Evolutionary conservation across 345 rosid species (phyloP), one percentile per base, ranked within the genome.

Genomic region (Bruguiera gymnorhiza): DNA sequence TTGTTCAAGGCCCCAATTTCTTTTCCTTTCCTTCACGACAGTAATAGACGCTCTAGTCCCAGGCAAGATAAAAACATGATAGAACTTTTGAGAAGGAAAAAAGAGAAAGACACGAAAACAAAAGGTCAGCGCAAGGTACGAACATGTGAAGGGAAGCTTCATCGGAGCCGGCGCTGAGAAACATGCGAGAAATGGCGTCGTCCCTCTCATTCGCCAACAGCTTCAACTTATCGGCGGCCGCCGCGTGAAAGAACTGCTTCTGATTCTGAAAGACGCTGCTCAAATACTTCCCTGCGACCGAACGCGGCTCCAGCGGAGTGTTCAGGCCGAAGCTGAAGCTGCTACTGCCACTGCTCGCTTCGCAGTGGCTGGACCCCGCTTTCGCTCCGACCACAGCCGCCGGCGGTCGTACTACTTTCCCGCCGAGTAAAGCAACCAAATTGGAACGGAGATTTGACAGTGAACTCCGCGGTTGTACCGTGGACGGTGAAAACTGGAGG

Each of bases 91-190:
- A 63, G 37, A 37, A 67, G 48, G 32, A 18, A 29, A 66, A 66
- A 39, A 27, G 23, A 57, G 29, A 18, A 67, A 27, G 16, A 43
- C 18, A 57, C 18, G 30, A 60, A 16, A 31, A 31, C 18, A 36
- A 69, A 8, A 4, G 6, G 20, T 9, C 26, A 26, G 63, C 55
- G 15, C 10, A 69, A 21, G 30, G 9, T 15, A 67, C 78, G 60
- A 60, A 94, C 97, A 96, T 88, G 81, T 95, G 90, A 67, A 95
- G 97, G 60, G 72, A 68, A 18, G 86, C 96, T 66, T 89, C 96
- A 30, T 91, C 89, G 50, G 97, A 87, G 70, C 82, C 87, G 68
- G 84, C 81, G 80, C 87, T 80, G 19, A 81, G 84, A 13, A 70
- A 62, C 89, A 92, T 83, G 58, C 97, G 93, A 72, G 78, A 54